Base-by-base conservation (phyloP, 305 asterid genomes). In the Solanum hybrid region DNA sequence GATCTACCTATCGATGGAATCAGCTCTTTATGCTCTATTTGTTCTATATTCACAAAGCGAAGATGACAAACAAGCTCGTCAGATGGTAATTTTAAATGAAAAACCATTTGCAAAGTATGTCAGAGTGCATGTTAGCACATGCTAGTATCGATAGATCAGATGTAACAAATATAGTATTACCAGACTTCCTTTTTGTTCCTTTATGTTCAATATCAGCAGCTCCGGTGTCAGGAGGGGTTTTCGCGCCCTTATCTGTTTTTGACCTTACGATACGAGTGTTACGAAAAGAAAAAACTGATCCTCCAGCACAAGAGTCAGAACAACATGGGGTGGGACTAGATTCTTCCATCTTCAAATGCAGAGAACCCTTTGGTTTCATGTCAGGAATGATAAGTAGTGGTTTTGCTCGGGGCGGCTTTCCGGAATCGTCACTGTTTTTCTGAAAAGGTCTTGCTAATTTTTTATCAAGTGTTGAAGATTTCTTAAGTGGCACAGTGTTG, bases 21-120 rank as follows among this genome's bases (percentile, higher is more conserved):
- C 93, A 96, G 85, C 85, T 94, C 96, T 86, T 60, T 91, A 90
- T 92, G 95, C 91, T 94, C 96, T 86, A 89, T 92, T 93, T 92
- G 92, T 88, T 92, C 98, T 97, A 94, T 88, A 91, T 88, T 87
- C 89, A 86, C 73, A 88, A 92, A 51, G 77, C 38, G 79, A 87
- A 24, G 71, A 79, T 86, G 32, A 26, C 27, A 75, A 87, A 31
- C 51, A 46, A 78, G 40, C 78, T 77, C 64, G 3, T 60, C 76
- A 87, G 27, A 36, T 35, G 66, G 86, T 76, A 32, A 75, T 24
- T 29, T 85, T 84, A 46, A 10, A 29, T 29, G 42, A 82, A 84
- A 84, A 89, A 29, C 26, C 64, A 79, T 72, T 17, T 38, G 42
- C 46, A 75, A 20, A 40, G 31, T 87, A 75, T 72, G 42, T 69